These are phyloP conservation scores for Penicillium crustosum DNA, from an alignment of 2,329 filamentous ascomycete species.

Conservation along the genomic window DNA sequence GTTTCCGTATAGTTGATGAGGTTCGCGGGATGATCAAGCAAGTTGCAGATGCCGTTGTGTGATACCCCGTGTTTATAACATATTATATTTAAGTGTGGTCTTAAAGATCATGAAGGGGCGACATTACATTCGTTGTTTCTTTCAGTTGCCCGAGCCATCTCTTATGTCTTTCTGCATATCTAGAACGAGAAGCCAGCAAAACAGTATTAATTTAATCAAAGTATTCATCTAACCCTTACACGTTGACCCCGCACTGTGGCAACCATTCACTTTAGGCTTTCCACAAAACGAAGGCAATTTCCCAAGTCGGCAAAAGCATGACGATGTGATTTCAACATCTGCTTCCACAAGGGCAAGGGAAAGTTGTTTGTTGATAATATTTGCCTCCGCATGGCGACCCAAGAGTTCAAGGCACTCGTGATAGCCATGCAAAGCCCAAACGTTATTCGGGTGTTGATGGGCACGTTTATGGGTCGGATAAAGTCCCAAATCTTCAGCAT, in stretches of 20 bases:
- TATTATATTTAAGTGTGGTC: not conserved
- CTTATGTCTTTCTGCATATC: not conserved
- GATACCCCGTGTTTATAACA: slow-evolving; percentile 29
- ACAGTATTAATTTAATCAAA: not conserved
- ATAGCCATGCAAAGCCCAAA: slow-evolving; percentile 72
- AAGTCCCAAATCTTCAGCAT: slow-evolving; percentile 61
- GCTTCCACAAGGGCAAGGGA: slow-evolving; percentile 54
- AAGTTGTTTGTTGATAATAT: slow-evolving; percentile 50
- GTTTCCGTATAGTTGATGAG: slow-evolving; percentile 33
- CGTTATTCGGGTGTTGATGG: slow-evolving; percentile 67
- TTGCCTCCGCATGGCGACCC: slow-evolving; percentile 49
- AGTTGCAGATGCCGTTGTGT: slow-evolving; percentile 21
- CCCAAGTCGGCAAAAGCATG: slow-evolving; percentile 55
- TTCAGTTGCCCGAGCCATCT: not conserved
- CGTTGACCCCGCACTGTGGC: not conserved
- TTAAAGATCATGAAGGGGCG: not conserved
- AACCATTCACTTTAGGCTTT: slow-evolving; percentile 5
- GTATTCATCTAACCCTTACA: not conserved
- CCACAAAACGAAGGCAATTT: slow-evolving; percentile 2
- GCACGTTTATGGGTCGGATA: slow-evolving; percentile 59
- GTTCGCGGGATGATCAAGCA: slow-evolving; percentile 28
- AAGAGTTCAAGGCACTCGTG: slow-evolving; percentile 64
- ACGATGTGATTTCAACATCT: slow-evolving; percentile 58
- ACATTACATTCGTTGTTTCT: not conserved
- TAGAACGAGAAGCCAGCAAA: not conserved